A percentile compares a stretch with the other conserved stretches of the same genome.
These are phyloP conservation scores for Neofusicoccum sp. DNA, from an alignment of 2,329 filamentous ascomycete species.

Conservation along the genomic window DNA sequence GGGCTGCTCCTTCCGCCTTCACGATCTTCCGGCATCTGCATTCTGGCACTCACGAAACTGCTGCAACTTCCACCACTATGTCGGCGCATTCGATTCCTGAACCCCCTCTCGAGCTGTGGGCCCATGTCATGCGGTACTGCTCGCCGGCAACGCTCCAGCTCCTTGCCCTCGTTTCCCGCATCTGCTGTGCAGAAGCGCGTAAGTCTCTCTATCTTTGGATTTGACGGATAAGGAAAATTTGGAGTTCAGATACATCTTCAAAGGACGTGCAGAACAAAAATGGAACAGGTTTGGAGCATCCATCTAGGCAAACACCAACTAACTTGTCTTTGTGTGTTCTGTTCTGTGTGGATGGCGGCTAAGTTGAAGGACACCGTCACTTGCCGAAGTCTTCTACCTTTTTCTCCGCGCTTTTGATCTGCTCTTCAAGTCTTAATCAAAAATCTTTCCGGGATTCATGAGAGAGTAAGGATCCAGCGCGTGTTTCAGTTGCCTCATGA, in stretches of 20 bases:
- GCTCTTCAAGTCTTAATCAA: conserved; percentile 52
- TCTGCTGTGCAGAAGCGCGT: neutral
- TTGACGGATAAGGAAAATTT: conserved; percentile 20
- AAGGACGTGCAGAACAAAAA: neutral
- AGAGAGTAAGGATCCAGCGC: conserved; percentile 83
- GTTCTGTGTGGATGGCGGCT: too few species aligned
- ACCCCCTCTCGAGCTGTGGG: neutral
- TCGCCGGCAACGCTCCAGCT: neutral
- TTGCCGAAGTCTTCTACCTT: too few species aligned
- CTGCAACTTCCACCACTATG: neutral
- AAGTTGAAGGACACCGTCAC: too few species aligned
- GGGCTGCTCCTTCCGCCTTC: too few species aligned
- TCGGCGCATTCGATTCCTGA: neutral
- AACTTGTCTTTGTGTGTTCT: too few species aligned
- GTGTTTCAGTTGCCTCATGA: conserved; percentile 80
- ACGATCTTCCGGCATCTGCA: too few species aligned
- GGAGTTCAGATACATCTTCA: conserved; percentile 24
- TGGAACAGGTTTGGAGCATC: too few species aligned
- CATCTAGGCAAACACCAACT: too few species aligned
- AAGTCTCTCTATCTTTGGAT: conserved; percentile 19
- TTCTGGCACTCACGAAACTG: neutral
- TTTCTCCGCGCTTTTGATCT: too few species aligned
- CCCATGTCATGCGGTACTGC: neutral
- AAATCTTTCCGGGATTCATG: conserved; percentile 90
- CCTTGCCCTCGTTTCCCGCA: neutral